Evolutionary conservation across 1,284 basidiomycete species (phyloP), one percentile per base, ranked within the genome.

Genomic region (Papiliotrema fonsecae): DNA sequence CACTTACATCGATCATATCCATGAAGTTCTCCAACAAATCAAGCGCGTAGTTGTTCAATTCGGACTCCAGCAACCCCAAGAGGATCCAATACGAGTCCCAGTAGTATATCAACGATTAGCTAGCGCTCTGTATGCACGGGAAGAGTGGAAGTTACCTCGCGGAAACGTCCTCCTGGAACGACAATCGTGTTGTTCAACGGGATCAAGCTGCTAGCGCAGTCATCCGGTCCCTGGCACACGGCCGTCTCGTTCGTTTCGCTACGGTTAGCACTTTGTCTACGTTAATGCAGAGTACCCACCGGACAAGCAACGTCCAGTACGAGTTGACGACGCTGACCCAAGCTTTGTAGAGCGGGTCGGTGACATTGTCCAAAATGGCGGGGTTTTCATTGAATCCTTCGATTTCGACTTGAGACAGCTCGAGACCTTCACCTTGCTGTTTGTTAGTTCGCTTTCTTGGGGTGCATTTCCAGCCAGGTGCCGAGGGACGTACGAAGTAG

Each of bases 151-250:
- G 42, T 46, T 9, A 72, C 80, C 59, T 84, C 82, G 40, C 70
- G 75, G 74, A 86, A 87, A 3, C 85, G 76, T 27, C 85, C 85
- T 2, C 86, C 91, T 9, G 92, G 90, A 34, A 96, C 81, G 19
- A 93, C 86, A 64, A 94, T 88, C 0, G 87, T 88, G 61, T 93
- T 80, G 64, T 94, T 93, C 46, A 94, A 77, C 3, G 89, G 88
- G 54, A 96, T 90, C 41, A 96, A 76, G 1, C 85, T 80, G 66
- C 87, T 87, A 64, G 88, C 85, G 65, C 90, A 94, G 7, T 77
- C 78, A n/a, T 49, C 41, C 18, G 47, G 41, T 24, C 79, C 62
- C 6, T 64, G 60, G 66, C 90, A 93, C 3, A 91, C 67, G 1
- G 80, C 76, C 0, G 82, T 80, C 16, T 76, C 61, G 61, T 94